phyloP scores from a whole-genome alignment of 345 rosid species.

The Pistacia atlantica region DNA sequence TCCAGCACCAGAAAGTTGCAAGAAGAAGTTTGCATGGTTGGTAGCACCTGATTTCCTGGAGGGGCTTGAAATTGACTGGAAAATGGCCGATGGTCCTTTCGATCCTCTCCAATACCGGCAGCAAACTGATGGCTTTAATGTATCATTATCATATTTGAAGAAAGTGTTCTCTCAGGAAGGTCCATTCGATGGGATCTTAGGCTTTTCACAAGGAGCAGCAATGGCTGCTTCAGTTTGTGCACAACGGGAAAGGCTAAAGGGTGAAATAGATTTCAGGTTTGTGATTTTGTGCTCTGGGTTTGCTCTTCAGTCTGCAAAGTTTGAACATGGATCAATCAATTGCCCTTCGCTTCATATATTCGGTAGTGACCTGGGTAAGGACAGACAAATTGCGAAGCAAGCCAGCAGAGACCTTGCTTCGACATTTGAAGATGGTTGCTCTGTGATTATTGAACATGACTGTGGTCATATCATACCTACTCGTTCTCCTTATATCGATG shows the following conservation, averaged over 20 bases:
- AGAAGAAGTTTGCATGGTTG: conserved; percentile 85
- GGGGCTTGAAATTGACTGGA: conserved; percentile 52
- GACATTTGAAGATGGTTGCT: conserved; percentile 56
- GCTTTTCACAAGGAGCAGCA: conserved; percentile 97
- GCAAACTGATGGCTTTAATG: conserved; percentile 75
- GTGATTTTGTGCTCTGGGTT: conserved; percentile 86
- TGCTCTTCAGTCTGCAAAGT: conserved; percentile 35
- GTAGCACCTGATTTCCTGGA: conserved; percentile 51
- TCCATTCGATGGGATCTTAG: conserved; percentile 92
- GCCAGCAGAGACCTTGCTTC: conserved; percentile 64
- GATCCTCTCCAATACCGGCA: conserved; percentile 82
- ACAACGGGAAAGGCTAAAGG: conserved; percentile 35
- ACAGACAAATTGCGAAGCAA: conserved; percentile 73
- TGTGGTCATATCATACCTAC: conserved; percentile 91
- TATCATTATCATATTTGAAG: conserved; percentile 58
- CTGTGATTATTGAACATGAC: conserved; percentile 71
- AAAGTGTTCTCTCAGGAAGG: conserved; percentile 53
- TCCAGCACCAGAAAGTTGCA: conserved; percentile 55
- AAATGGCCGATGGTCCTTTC: conserved; percentile 55
- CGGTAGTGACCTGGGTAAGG: conserved; percentile 65
- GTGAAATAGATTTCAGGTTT: conserved; percentile 71
- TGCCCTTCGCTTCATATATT: conserved; percentile 91
- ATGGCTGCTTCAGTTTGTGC: conserved; percentile 76
- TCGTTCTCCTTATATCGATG: conserved; percentile 65
- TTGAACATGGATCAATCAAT: conserved; percentile 40